Conservation (phyloP, 2,329 filamentous ascomycete genomes). For the Aspergillus niger region DNA sequence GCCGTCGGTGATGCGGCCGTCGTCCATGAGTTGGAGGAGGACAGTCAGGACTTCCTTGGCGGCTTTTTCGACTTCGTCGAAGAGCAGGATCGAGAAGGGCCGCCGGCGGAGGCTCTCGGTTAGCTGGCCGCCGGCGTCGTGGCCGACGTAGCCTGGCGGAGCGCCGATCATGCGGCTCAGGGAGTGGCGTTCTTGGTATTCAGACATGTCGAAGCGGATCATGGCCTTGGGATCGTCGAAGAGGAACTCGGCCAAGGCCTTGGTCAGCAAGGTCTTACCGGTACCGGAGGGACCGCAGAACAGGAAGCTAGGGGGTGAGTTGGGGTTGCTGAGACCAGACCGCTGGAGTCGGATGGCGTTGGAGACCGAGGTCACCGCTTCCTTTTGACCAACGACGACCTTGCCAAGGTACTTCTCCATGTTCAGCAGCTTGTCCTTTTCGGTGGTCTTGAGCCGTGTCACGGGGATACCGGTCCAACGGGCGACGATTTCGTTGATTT, state of each 20-base stretch:
- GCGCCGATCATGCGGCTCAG: constrained; percentile 97
- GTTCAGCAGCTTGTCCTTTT: constrained; percentile 97
- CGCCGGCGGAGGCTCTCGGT: constrained; percentile 91
- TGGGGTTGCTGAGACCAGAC: constrained; percentile 91
- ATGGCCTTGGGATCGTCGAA: constrained; percentile 97
- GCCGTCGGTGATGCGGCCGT: constrained; percentile 96
- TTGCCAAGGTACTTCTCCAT: constrained; percentile 89
- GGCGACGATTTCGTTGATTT: constrained; percentile 98
- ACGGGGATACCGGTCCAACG: constrained; percentile 99
- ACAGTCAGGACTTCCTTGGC: constrained; percentile 97
- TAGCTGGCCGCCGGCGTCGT: constrained; percentile 92
- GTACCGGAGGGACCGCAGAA: constrained; percentile 99
- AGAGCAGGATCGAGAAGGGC: constrained; percentile 96
- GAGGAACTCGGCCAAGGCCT: constrained; percentile 94
- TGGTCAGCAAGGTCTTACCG: constrained; percentile 95
- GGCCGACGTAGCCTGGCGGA: constrained; percentile 93
- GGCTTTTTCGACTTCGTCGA: constrained; percentile 98
- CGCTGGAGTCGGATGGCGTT: constrained; percentile 95
- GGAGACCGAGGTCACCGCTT: constrained; percentile 88
- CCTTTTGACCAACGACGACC: constrained; percentile 88
- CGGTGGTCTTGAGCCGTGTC: constrained; percentile 86
- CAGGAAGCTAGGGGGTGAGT: constrained; percentile 95
- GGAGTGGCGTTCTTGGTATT: constrained; percentile 96
- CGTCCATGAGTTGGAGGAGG: constrained; percentile 98
- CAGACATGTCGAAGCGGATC: constrained; percentile 99